Evolutionary conservation across 257 asterid genomes (phyloP), one percentile per base, ranked within the genome.

Genomic region (Nicotiana sylvestris): DNA sequence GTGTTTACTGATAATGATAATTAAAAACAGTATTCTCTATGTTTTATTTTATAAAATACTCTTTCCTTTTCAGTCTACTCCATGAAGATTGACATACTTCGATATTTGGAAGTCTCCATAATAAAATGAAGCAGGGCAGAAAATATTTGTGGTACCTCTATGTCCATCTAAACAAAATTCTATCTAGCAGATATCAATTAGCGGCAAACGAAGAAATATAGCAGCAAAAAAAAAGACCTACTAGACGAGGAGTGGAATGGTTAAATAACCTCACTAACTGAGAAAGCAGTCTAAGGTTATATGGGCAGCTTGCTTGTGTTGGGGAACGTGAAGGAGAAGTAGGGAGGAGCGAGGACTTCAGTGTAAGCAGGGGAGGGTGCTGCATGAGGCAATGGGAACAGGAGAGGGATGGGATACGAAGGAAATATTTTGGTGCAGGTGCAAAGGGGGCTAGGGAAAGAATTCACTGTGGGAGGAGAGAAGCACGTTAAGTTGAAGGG

Each of bases 261-360:
- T 70, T 16, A 70, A 39, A 43, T 3, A 70, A 70, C 35, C 27
- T 58, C 78, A 70, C 58, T 70, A 30, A 21, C 25, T 39, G 78
- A 43, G n/a, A 43, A 39, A 43, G 78, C 58, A 70, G 57, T 21
- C 32, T 70, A 70, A 70, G 56, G 35, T 70, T 39, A 43, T 70
- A 30, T 43, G 6, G 78, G 78, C 58, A 21, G 58, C 78, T 32
- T 39, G 58, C 58, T 70, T 70, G 8, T 70, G 33, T 39, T 43
- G 78, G 27, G 57, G 78, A n/a, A 70, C 35, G 32, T 58, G 46
- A 70, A 70, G 58, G 35, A 70, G 78, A 70, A 39, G 58, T 70
- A 21, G 58, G 78, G 58, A 70, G 78, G 78, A 39, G 35, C 21
- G 18, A 70, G 58, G 58, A 70, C 78, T 10, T 70, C n/a, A 70